phyloP scores from a whole-genome alignment of 768 basidiomycete species.

The Tricholoma sp. region DNA sequence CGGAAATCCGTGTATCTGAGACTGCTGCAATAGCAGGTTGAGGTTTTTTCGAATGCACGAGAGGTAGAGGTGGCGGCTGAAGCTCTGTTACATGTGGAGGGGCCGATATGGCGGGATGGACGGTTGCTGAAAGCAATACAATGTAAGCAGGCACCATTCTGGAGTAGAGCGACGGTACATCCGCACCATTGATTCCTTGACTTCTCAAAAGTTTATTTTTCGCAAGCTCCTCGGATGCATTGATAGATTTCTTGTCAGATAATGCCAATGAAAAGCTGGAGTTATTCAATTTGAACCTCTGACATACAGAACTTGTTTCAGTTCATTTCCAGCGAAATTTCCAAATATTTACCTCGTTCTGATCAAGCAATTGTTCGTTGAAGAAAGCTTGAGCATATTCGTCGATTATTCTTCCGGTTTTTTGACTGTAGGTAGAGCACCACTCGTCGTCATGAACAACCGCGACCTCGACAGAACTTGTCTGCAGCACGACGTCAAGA shows the following conservation, averaged over 20 bases:
- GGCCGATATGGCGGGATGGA: background rate
- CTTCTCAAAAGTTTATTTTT: background rate
- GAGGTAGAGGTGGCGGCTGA: background rate
- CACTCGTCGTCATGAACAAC: conserved; percentile 11
- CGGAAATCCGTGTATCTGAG: background rate
- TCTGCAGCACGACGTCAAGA: background rate
- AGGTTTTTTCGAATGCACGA: background rate
- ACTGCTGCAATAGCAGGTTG: background rate
- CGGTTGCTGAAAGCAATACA: background rate
- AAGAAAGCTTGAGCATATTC: conserved; percentile 9
- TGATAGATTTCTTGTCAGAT: background rate
- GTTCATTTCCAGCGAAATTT: background rate
- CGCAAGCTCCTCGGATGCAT: background rate
- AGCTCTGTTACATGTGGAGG: background rate
- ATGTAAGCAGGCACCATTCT: background rate
- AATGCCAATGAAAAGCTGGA: background rate
- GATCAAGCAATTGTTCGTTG: background rate
- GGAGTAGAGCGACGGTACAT: background rate
- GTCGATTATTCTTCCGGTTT: conserved; percentile 3
- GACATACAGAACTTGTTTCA: background rate
- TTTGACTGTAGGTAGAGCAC: conserved; percentile 7
- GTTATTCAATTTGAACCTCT: background rate
- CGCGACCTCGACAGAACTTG: conserved; percentile 4
- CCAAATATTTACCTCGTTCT: background rate
- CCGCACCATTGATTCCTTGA: background rate